Base-by-base conservation (phyloP, 768 basidiomycete species). In the Daedaleopsis sinensis region DNA sequence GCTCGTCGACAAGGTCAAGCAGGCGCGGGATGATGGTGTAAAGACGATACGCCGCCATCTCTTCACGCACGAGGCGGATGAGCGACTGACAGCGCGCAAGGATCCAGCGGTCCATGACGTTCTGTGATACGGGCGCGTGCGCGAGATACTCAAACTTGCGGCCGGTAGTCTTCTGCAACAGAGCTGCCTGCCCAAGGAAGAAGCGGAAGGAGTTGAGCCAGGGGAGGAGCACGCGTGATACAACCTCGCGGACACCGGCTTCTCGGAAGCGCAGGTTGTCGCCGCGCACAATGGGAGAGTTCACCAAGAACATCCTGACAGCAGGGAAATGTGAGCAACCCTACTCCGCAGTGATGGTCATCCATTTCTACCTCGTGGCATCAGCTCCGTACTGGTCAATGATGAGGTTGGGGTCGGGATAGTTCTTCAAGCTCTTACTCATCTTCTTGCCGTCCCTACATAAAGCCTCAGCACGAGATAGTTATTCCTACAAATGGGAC, bases 171-270 rank as follows among this genome's bases (percentile, higher is more conserved):
- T 96, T 96, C 74, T 94, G 90, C 68, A 94, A 80, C 24, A 98
- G 79, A 4, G 88, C 88, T 38, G 87, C 92, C 72, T 98, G 96
- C n/a, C 93, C 94, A 51, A 98, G 82, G 86, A 98, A 97, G 85
- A 99, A 99, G 58, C 96, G 94, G 87, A 96, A 96, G 47, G 96
- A 93, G 74, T 98, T 99, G 72, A 98, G 85, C 95, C 97, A 98
- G 5, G 96, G 96, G 13, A 98, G 82, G 63, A 99, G 88, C 37
- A 98, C 97, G n/a, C 93, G 90, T 46, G 94, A 92, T 66, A 98
- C 82, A 66, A 98, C 95, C 68, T 98, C 96, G 65, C 93, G 91
- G 60, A 99, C 97, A 64, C 97, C 97, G 67, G 96, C 94, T 75
- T 99, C 97, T 52, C 95, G 87, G 89, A 99, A 99, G 56, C 95